Evolutionary conservation across 148 eudicot species (phyloP), one percentile per base, ranked within the genome.

Genomic region (Camellia japonica): DNA sequence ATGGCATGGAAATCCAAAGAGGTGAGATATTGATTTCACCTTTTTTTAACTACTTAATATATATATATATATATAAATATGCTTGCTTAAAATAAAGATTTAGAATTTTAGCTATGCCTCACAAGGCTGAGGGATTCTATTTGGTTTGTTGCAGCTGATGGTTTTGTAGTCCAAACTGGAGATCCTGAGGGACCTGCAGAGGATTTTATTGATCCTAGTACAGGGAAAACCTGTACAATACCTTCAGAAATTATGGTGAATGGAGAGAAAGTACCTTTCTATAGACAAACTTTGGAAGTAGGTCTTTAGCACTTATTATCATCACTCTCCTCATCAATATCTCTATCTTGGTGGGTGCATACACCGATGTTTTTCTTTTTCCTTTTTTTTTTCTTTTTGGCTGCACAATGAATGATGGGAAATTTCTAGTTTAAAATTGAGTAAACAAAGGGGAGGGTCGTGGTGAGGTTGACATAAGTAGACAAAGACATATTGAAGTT

Each of bases 1-100:
- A 96, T 85, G 99, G 99, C 91, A 96, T 96, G 99, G 99, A 96
- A 87, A 96, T 96, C 78, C 99, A 92, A 88, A 90, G 99, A 91
- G 97, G 99, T 87, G 87, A 23, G 54, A 66, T 56, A 54, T 30
- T 46, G 51, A 65, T 46, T 78, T 67, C 64, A 18, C 7, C 80
- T n/a, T 68, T 41, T 49, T 13, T 18, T 73, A 64, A 54, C 18
- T 42, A 30, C 38, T 61, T n/a, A 19, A 54, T 38, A 14, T 4
- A n/a, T 66, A 54, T 5, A 67, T 56, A 38, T 2, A 47, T 66
- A 46, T 7, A 20, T 23, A 23, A n/a, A n/a, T n/a, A n/a, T n/a
- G n/a, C n/a, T n/a, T n/a, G n/a, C 61, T 63, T 38, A 73, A 64
- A 51, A 60, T 76, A 16, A 18, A 60, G 23, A 70, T 78, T 82